Percentiles rank a stretch among this genome's conserved stretches.
phyloP scores from a whole-genome alignment of 176 grass and related monocot species.

The Avena atlantica region DNA sequence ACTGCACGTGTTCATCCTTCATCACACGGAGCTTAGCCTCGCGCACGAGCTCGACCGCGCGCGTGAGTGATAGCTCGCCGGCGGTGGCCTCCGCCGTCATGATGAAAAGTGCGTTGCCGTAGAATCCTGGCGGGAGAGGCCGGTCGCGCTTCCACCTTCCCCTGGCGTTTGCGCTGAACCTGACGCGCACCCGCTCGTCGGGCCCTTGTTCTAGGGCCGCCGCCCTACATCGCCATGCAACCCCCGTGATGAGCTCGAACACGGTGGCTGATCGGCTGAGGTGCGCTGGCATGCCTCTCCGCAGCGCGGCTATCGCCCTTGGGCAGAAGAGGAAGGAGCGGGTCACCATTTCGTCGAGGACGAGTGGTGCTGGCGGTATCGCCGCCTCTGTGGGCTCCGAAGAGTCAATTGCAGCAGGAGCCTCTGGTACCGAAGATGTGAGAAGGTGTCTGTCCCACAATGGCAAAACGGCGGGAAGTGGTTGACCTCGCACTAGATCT shows the following conservation, averaged over 20 bases:
- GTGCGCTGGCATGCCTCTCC: not conserved
- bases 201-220: not conserved
- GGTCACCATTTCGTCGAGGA: not conserved
- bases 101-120: not conserved
- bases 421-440: too few species aligned
- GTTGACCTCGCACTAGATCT: constrained; percentile 34
- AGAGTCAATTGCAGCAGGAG: too few species aligned
- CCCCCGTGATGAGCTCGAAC: constrained; percentile 20
- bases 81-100: not conserved
- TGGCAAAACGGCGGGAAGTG: constrained; percentile 17
- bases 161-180: constrained; percentile 5
- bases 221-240: constrained; percentile 34
- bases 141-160: not conserved
- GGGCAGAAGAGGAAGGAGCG: constrained; percentile 34
- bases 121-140: not conserved
- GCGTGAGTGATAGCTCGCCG: not conserved
- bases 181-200: not conserved
- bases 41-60: not conserved
- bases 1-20: not conserved
- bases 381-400: too few species aligned
- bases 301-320: not conserved
- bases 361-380: too few species aligned
- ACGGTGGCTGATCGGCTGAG: not conserved
- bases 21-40: not conserved
- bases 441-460: constrained; percentile 45